phyloP scores from a whole-genome alignment of 2,329 filamentous ascomycete species.

The Phyllosticta citriasiana region DNA sequence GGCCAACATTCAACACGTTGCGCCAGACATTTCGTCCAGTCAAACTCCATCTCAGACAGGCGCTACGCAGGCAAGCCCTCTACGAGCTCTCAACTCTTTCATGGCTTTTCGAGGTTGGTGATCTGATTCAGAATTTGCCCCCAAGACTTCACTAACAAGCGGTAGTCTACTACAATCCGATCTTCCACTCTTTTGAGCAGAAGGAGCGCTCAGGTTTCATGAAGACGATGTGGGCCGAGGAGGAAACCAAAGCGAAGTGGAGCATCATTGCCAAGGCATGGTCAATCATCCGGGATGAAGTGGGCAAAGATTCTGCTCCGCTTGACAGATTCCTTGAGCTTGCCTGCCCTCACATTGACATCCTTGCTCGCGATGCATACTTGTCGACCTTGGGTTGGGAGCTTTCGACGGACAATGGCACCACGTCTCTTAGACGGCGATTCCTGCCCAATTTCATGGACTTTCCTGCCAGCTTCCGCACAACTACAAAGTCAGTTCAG shows the following conservation, averaged over 20 bases:
- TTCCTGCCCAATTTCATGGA: constrained; percentile 12
- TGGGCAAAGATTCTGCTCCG: constrained; percentile 37
- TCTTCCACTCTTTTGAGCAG: constrained; percentile 40
- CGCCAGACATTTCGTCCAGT: background rate
- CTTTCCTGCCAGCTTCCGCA: constrained; percentile 14
- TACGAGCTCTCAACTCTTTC: constrained; percentile 25
- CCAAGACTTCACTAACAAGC: constrained; percentile 14
- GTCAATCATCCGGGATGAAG: constrained; percentile 42
- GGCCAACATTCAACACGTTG: background rate
- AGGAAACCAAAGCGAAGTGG: constrained; percentile 44
- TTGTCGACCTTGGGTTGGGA: constrained; percentile 39
- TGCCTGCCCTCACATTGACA: constrained; percentile 37
- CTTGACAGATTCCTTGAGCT: constrained; percentile 39
- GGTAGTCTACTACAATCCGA: constrained; percentile 37
- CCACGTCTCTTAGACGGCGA: constrained; percentile 14
- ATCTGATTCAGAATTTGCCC: background rate
- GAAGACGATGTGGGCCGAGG: constrained; percentile 40
- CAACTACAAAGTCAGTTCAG: constrained; percentile 23
- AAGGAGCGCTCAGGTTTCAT: constrained; percentile 44
- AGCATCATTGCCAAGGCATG: constrained; percentile 45
- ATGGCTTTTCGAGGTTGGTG: constrained; percentile 26
- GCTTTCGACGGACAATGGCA: constrained; percentile 13
- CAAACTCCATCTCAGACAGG: background rate
- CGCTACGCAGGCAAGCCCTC: background rate
- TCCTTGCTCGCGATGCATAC: constrained; percentile 38